Conservation (phyloP, 1,284 basidiomycete species). For the Anthracocystis panici-leucophaei region DNA sequence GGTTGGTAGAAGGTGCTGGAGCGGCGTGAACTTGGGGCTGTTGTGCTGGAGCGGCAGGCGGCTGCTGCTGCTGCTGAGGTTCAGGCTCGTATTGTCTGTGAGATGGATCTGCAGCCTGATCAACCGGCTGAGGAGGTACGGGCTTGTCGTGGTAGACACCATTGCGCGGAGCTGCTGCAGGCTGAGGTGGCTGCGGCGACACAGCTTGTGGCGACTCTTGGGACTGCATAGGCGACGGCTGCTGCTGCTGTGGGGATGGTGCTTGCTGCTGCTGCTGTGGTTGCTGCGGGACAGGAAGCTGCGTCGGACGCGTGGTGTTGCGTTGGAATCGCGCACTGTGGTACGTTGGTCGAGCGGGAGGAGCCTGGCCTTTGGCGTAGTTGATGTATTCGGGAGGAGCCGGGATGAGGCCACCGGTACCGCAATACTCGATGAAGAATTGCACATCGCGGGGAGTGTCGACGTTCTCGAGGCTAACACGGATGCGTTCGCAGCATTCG, state of each 20-base stretch:
- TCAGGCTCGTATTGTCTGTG: constrained; percentile 30
- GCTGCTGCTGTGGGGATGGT: constrained; percentile 22
- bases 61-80: constrained; percentile 15
- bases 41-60: constrained; percentile 5
- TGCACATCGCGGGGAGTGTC: constrained; percentile 63
- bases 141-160: constrained; percentile 32
- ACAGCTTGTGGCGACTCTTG: constrained; percentile 14
- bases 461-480: constrained; percentile 66
- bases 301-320: constrained; percentile 54
- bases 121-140: constrained; percentile 28
- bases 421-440: constrained; percentile 64
- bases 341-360: constrained; percentile 51
- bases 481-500: constrained; percentile 73
- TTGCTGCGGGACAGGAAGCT: constrained; percentile 41
- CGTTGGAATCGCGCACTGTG: constrained; percentile 65
- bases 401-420: constrained; percentile 65
- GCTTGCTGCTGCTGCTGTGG: constrained; percentile 24
- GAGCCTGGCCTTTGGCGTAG: constrained; percentile 65
- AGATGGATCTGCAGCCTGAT: constrained; percentile 6
- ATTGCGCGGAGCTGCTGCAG: constrained; percentile 23
- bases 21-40: constrained; percentile 6
- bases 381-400: constrained; percentile 69
- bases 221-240: constrained; percentile 17
- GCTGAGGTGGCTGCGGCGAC: constrained; percentile 25
- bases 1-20: constrained; percentile 22